phyloP scores from a whole-genome alignment of 768 basidiomycete species.

The Tylopilus subfusipes region DNA sequence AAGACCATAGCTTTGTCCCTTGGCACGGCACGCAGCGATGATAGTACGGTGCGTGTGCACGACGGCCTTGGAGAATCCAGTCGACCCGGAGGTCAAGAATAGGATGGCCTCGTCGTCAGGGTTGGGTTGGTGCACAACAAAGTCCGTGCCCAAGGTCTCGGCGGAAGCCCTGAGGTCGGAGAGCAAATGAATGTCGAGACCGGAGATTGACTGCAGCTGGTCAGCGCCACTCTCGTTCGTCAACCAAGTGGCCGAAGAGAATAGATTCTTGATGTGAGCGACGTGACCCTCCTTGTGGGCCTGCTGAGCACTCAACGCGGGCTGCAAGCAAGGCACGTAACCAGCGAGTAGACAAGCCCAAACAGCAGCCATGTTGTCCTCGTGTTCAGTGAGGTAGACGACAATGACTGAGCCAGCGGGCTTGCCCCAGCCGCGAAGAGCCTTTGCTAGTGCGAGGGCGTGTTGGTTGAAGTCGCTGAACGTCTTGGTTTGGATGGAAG shows the following conservation, averaged over 20 bases:
- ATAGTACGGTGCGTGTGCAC: constrained; percentile 39
- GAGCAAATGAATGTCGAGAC: constrained; percentile 25
- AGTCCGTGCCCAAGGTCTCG: constrained; percentile 5
- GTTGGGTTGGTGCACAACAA: constrained; percentile 16
- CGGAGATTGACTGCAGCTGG: constrained; percentile 22
- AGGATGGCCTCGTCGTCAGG: constrained; percentile 32
- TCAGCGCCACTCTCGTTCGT: constrained; percentile 28
- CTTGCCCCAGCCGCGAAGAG: constrained; percentile 23
- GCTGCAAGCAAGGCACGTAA: constrained; percentile 32
- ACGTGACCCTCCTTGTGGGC: constrained; percentile 30
- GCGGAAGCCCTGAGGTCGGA: constrained; percentile 21
- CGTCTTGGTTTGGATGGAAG: constrained; percentile 25
- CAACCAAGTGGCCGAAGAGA: constrained; percentile 31
- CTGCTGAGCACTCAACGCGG: constrained; percentile 33
- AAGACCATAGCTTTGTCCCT: constrained; percentile 34
- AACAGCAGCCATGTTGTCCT: constrained; percentile 33
- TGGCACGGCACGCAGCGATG: constrained; percentile 32
- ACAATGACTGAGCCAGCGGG: constrained; percentile 25
- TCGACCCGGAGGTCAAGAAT: constrained; percentile 43
- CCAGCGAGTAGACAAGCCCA: constrained; percentile 28
- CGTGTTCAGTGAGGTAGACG: constrained; percentile 31
- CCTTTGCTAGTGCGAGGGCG: constrained; percentile 19
- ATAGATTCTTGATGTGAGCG: constrained; percentile 28
- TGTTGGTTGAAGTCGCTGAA: constrained; percentile 19
- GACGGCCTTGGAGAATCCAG: constrained; percentile 44